Conservation (phyloP, 2,329 filamentous ascomycete species). For the Blumeria hordei region DNA sequence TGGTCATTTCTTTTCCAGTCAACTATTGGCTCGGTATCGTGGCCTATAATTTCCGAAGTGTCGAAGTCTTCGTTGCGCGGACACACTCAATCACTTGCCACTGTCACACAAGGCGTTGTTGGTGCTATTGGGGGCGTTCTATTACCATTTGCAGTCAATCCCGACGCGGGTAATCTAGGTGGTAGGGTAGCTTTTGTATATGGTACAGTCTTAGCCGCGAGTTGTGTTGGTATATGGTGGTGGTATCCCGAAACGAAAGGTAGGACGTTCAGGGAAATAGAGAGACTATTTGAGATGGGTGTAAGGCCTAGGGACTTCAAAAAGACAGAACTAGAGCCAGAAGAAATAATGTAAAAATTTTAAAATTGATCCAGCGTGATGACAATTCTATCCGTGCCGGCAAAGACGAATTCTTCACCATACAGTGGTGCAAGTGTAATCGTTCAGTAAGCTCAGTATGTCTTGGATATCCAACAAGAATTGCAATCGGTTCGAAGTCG, state of each 20-base stretch:
- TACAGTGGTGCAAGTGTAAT: too few relatives aligned
- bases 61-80: constrained; percentile 20
- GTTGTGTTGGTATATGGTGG: constrained; percentile 17
- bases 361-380: too few relatives aligned
- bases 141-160: constrained; percentile 17
- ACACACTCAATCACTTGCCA: constrained; percentile 9
- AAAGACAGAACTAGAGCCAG: not conserved
- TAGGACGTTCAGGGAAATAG: constrained; percentile 22
- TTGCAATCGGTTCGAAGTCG: too few relatives aligned
- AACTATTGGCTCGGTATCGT: constrained; percentile 17
- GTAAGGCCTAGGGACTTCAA: constrained; percentile 12
- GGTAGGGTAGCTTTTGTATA: constrained; percentile 20
- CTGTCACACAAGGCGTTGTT: constrained; percentile 6
- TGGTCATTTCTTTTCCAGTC: constrained; percentile 10
- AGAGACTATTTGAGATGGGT: constrained; percentile 19
- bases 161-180: constrained; percentile 16
- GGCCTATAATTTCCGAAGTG: constrained; percentile 20
- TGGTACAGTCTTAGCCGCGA: constrained; percentile 17
- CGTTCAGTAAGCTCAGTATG: too few relatives aligned
- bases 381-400: too few relatives aligned
- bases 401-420: too few relatives aligned
- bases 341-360: too few relatives aligned
- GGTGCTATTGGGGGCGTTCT: constrained; percentile 6
- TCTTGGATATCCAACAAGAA: too few relatives aligned
- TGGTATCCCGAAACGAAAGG: constrained; percentile 25